These are phyloP conservation scores for Magnolia kwangsiensis DNA, from an alignment of 164 flowering plant species.

Conservation along the genomic window DNA sequence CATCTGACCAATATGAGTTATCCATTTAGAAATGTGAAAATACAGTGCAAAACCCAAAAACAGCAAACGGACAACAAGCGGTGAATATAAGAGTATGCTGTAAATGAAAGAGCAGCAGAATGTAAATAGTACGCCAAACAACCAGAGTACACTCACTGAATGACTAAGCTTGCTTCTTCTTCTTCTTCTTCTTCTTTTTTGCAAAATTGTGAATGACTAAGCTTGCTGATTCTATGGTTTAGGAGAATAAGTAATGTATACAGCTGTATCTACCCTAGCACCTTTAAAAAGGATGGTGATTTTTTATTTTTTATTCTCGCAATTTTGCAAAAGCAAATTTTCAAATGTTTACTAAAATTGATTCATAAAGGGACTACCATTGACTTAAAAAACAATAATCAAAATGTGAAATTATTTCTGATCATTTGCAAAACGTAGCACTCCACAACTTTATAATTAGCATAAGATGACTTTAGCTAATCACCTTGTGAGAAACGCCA, in stretches of 20 bases:
- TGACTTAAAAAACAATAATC: too few relatives aligned
- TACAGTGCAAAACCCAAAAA: neutral
- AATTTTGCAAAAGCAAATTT: too few relatives aligned
- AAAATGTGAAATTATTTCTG: neutral
- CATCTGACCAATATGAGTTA: neutral
- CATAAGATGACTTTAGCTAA: neutral
- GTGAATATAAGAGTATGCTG: neutral
- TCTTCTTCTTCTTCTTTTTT: too few relatives aligned
- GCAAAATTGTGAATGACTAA: neutral
- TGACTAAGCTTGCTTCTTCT: neutral
- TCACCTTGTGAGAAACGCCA: constrained; percentile 84
- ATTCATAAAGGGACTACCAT: neutral
- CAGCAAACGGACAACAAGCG: neutral
- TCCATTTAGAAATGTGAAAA: neutral
- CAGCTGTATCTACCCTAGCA: neutral
- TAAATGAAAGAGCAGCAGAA: neutral
- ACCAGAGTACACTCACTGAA: neutral
- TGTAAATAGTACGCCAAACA: neutral
- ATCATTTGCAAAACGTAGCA: neutral
- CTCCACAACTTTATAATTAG: neutral
- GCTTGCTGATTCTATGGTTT: neutral
- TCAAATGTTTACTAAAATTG: too few relatives aligned
- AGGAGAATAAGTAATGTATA: neutral
- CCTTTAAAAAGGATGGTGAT: too few relatives aligned
- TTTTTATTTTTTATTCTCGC: too few relatives aligned